Conservation (phyloP, 768 basidiomycete species). For the Agaricus subrufescens region DNA sequence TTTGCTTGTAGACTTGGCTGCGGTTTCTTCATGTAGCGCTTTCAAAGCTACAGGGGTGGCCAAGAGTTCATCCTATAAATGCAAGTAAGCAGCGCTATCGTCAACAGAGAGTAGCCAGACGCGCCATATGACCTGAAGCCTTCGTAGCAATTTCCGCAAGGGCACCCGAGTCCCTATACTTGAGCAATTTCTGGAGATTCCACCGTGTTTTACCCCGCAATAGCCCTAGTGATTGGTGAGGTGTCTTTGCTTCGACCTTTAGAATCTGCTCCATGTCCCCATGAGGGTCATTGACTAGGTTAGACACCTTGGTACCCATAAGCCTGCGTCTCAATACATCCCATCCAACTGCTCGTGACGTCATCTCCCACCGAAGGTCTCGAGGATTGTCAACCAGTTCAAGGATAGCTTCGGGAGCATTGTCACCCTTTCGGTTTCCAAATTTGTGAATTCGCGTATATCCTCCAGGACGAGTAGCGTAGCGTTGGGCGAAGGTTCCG, state of each 20-base stretch:
- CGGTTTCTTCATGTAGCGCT: conserved; percentile 39
- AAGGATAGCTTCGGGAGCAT: conserved; percentile 87
- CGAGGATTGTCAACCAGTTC: conserved; percentile 93
- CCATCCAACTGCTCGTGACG: conserved; percentile 82
- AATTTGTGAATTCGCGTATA: conserved; percentile 93
- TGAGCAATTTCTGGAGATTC: conserved; percentile 73
- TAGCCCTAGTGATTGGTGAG: conserved; percentile 30
- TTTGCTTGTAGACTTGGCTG: conserved; percentile 26
- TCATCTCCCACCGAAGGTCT: conserved; percentile 86
- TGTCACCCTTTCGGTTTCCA: conserved; percentile 88
- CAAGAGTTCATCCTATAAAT: conserved; percentile 55
- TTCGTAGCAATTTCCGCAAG: conserved; percentile 46
- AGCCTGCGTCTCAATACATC: conserved; percentile 65
- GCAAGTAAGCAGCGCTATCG: conserved; percentile 9
- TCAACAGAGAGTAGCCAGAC: neutral
- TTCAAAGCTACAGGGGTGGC: conserved; percentile 57
- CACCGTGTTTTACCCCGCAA: conserved; percentile 65
- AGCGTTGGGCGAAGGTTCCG: conserved; percentile 72
- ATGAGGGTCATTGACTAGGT: conserved; percentile 49
- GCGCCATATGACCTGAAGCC: conserved; percentile 62
- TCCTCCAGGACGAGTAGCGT: conserved; percentile 79
- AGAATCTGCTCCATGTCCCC: conserved; percentile 41
- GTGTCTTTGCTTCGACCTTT: conserved; percentile 40
- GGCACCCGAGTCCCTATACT: conserved; percentile 47
- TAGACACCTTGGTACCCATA: conserved; percentile 34